A percentile compares a stretch with the other conserved stretches of the same genome.
Evolutionary conservation across 2,329 filamentous ascomycete species (phyloP).

Genomic region (Dactylellina leptospora): DNA sequence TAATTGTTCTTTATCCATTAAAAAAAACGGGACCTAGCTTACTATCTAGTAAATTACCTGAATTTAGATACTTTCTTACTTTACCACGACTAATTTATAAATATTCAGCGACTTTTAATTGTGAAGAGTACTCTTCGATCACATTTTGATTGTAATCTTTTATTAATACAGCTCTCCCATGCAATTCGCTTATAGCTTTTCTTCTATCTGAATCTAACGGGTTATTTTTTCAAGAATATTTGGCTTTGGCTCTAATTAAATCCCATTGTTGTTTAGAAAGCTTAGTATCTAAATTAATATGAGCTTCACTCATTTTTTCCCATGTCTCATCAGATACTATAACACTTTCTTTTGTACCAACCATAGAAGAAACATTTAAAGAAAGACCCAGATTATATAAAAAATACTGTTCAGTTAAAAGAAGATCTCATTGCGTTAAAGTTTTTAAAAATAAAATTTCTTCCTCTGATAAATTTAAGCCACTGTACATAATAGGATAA

Average conservation of each 20-base stretch:
- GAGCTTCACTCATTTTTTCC: conserved; percentile 15
- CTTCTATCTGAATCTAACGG: conserved; percentile 13
- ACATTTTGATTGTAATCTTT: conserved; percentile 8
- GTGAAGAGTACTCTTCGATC: conserved; percentile 6
- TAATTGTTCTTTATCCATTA: conserved; percentile 15
- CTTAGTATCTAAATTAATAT: conserved; percentile 2
- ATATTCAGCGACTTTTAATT: conserved; percentile 16
- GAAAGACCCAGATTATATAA: conserved; percentile 16
- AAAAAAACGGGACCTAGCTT: conserved; percentile 6
- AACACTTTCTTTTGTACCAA: conserved; percentile 11
- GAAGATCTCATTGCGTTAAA: conserved; percentile 15
- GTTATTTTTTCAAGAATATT: conserved; percentile 12
- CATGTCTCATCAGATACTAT: conserved; percentile 5
- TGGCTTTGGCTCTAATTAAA: conserved; percentile 15
- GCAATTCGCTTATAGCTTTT: conserved; percentile 15
- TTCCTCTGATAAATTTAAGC: conserved; percentile 10
- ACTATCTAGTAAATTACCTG: conserved; percentile 11
- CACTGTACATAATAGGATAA: conserved; percentile 8
- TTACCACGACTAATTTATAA: conserved; percentile 11
- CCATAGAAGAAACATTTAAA: conserved; percentile 15
- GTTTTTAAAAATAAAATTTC: conserved; percentile 12
- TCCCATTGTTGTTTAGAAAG: conserved; percentile 14
- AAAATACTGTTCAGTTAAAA: conserved; percentile 15
- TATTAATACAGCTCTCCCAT: conserved; percentile 15
- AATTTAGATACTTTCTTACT: conserved; percentile 10